These are phyloP conservation scores for Crepidotus variabilis DNA, from an alignment of 768 basidiomycete genomes.

Conservation along the genomic window DNA sequence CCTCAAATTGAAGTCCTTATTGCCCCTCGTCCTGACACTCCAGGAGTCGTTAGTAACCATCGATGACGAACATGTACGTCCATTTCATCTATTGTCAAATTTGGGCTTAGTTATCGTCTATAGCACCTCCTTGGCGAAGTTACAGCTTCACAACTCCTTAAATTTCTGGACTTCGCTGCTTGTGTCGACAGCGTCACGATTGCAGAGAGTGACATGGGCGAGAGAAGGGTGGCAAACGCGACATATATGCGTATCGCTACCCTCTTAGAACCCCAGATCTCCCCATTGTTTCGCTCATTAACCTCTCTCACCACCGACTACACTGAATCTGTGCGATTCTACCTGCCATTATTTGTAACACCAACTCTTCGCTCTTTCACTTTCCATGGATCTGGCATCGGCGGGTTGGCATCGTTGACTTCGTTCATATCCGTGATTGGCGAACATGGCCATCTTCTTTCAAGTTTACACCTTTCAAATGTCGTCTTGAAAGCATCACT, in stretches of 20 bases:
- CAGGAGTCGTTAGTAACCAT: neutral
- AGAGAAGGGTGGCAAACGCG: neutral
- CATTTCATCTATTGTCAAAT: neutral
- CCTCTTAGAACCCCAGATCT: neutral
- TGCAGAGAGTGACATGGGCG: too few relatives aligned
- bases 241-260: neutral
- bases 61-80: neutral
- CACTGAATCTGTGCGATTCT: neutral
- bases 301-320: neutral
- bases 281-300: neutral
- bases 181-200: too few relatives aligned
- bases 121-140: too few relatives aligned
- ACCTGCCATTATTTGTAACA: neutral
- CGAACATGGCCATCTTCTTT: neutral
- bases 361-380: neutral
- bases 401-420: neutral
- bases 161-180: too few relatives aligned
- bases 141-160: too few relatives aligned
- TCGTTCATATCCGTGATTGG: neutral
- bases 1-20: neutral
- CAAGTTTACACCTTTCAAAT: neutral
- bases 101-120: neutral
- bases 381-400: neutral
- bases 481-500: neutral
- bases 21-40: neutral